phyloP scores from a whole-genome alignment of 768 basidiomycete species.

The Fibroporia radiculosa region DNA sequence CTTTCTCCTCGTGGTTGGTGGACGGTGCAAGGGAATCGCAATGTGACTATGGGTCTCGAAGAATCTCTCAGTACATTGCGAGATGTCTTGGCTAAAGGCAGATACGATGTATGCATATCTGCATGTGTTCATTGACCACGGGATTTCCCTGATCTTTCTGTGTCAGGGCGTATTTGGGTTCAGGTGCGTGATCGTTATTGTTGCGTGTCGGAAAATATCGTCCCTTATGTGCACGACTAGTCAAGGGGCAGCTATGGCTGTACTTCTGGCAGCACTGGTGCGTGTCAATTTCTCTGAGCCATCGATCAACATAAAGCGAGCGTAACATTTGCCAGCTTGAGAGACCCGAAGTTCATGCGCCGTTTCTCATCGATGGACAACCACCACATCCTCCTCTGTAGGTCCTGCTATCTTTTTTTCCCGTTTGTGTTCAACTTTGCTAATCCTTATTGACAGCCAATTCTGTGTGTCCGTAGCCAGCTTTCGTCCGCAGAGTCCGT shows the following conservation, averaged over 20 bases:
- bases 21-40: constrained; percentile 45
- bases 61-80: constrained; percentile 47
- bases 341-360: constrained; percentile 40
- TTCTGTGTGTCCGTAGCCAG: constrained; percentile 77
- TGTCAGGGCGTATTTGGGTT: constrained; percentile 72
- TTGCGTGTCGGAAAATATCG: background rate
- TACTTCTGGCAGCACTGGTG: constrained; percentile 62
- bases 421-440: background rate
- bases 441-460: constrained; percentile 30
- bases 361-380: constrained; percentile 56
- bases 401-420: background rate
- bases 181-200: constrained; percentile 35
- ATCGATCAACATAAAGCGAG: background rate
- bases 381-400: constrained; percentile 68
- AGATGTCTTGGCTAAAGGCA: constrained; percentile 48
- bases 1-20: constrained; percentile 68
- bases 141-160: constrained; percentile 3
- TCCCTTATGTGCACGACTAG: constrained; percentile 25
- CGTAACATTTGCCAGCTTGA: constrained; percentile 36
- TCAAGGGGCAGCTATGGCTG: constrained; percentile 76
- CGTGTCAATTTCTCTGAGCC: constrained; percentile 17
- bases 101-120: constrained; percentile 53
- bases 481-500: constrained; percentile 43
- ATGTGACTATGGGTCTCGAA: constrained; percentile 45
- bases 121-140: background rate